Evolutionary conservation across 495 filamentous ascomycete genomes (phyloP).

Genomic region (Aspergillus bridgeri): DNA sequence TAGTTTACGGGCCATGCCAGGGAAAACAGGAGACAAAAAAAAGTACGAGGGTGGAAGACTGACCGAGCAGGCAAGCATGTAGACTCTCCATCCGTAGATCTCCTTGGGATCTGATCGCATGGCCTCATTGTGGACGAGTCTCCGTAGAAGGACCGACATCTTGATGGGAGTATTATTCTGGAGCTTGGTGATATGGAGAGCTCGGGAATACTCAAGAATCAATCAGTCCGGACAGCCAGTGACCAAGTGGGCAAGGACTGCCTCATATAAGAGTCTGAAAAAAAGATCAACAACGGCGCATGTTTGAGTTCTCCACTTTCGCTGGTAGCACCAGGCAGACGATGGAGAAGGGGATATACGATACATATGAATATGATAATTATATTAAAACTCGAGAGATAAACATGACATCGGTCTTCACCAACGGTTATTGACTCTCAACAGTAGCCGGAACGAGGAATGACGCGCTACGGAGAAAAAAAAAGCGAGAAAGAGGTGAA

Average conservation of each 20-base stretch:
- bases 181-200: not conserved
- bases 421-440: not conserved
- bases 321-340: not conserved
- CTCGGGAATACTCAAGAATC: not conserved
- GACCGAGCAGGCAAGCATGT: constrained; percentile 64
- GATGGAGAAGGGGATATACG: not conserved
- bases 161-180: constrained; percentile 2
- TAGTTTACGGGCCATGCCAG: not conserved
- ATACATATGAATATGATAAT: not conserved
- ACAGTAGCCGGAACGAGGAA: not conserved
- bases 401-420: not conserved
- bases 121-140: constrained; percentile 74
- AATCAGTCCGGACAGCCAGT: not conserved
- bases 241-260: not conserved
- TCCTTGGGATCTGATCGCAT: constrained; percentile 70
- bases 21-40: not conserved
- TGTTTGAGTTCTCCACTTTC: not conserved
- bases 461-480: constrained; percentile 14
- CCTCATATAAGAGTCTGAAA: not conserved
- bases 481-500: constrained; percentile 8
- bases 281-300: not conserved
- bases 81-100: constrained; percentile 78
- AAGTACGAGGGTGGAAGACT: constrained; percentile 17
- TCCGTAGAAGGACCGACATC: constrained; percentile 51
- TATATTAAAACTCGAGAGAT: not conserved